A percentile compares a stretch with the other conserved stretches of the same genome.
Conservation (phyloP, 2,329 filamentous ascomycete genomes). For the Elsinoe necatrix region DNA sequence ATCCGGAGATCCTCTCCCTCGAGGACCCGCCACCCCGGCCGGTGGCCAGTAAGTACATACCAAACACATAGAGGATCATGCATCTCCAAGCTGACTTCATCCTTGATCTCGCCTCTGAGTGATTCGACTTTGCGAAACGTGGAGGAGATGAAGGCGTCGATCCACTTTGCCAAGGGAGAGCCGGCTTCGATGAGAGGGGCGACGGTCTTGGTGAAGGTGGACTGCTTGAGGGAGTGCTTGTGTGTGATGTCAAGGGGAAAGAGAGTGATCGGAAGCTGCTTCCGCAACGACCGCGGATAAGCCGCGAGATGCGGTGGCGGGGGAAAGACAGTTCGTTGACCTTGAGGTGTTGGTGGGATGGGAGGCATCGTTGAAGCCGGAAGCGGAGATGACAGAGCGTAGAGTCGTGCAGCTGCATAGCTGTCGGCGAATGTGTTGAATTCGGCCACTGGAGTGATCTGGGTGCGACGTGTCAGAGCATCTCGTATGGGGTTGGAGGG, state of each 20-base stretch:
- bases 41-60: constrained; percentile 23
- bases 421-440: constrained; percentile 91
- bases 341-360: constrained; percentile 36
- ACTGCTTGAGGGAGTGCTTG: constrained; percentile 35
- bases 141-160: constrained; percentile 35
- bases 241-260: constrained; percentile 44
- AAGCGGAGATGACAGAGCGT: constrained; percentile 43
- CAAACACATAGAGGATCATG: constrained; percentile 39
- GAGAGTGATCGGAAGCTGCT: constrained; percentile 37
- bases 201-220: constrained; percentile 31
- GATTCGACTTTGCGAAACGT: constrained; percentile 40
- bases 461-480: constrained; percentile 27
- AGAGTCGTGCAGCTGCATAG: constrained; percentile 41
- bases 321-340: constrained; percentile 22
- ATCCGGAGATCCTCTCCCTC: constrained; percentile 72
- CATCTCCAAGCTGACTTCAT: constrained; percentile 34
- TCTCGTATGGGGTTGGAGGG: constrained; percentile 28
- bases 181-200: constrained; percentile 23
- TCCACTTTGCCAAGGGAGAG: constrained; percentile 41
- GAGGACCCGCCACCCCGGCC: constrained; percentile 31
- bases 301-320: constrained; percentile 28
- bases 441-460: constrained; percentile 70
- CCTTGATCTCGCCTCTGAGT: constrained; percentile 30
- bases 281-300: constrained; percentile 36
- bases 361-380: constrained; percentile 77